Percentiles rank a stretch among this genome's conserved stretches.
Conservation (phyloP, 805 yeast genomes). For the Kodamaea kakaduensis region DNA sequence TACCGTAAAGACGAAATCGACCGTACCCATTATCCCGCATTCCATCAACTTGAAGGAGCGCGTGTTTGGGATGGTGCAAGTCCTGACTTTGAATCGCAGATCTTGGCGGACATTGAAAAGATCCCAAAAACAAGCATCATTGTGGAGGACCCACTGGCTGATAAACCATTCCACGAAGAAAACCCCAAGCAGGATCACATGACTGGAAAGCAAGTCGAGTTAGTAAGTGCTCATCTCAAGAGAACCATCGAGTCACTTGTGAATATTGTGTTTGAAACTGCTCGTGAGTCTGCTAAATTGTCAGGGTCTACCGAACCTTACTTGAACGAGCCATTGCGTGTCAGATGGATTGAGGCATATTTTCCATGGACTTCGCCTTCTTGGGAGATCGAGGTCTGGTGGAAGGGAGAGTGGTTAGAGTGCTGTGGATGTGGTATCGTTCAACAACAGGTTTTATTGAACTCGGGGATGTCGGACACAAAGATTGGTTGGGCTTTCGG, state of each 20-base stretch:
- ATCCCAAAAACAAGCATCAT: constrained; percentile 67
- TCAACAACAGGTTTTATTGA: constrained; percentile 67
- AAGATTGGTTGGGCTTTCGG: constrained; percentile 98
- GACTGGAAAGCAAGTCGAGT: constrained; percentile 62
- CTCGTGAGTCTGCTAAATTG: constrained; percentile 54
- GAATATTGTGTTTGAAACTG: constrained; percentile 73
- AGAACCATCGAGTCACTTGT: constrained; percentile 82
- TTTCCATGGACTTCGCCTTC: constrained; percentile 99
- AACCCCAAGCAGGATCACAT: constrained; percentile 84
- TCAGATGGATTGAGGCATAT: constrained; percentile 92
- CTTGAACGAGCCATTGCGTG: constrained; percentile 69
- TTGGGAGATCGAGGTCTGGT: constrained; percentile 98
- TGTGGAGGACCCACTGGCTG: constrained; percentile 65
- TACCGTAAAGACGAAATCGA: constrained; percentile 95
- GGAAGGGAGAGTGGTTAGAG: constrained; percentile 98
- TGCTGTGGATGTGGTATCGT: constrained; percentile 96
- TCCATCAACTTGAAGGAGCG: constrained; percentile 98
- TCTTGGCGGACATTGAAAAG: constrained; percentile 50
- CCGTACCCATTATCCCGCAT: constrained; percentile 93
- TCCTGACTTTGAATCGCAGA: constrained; percentile 37
- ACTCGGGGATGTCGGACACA: constrained; percentile 58
- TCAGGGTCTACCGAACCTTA: constrained; percentile 59
- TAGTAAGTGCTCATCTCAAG: constrained; percentile 75
- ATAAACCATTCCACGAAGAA: constrained; percentile 45
- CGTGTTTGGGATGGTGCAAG: constrained; percentile 64